These are phyloP conservation scores for Aspergillus viridinutans DNA, from an alignment of 2,329 filamentous ascomycete species.

Conservation along the genomic window DNA sequence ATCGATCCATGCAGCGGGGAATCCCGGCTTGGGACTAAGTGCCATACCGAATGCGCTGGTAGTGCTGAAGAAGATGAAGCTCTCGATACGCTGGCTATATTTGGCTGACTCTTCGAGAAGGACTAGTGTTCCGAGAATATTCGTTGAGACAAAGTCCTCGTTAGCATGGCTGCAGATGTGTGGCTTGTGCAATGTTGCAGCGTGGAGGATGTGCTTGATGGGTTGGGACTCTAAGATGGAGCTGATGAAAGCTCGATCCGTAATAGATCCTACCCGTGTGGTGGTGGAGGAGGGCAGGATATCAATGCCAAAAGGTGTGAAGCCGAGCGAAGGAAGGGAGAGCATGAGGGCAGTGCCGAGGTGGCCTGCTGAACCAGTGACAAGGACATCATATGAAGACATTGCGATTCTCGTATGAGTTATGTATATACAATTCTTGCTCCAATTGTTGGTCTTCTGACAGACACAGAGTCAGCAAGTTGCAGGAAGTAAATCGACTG, in stretches of 20 bases:
- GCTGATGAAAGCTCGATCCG: no score
- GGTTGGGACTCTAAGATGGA: conserved; percentile 1
- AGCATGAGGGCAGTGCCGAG: conserved; percentile 12
- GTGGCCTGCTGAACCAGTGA: conserved; percentile 12
- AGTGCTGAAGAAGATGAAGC: conserved; percentile 8
- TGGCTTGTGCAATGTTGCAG: conserved; percentile 8
- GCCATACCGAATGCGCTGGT: conserved; percentile 9
- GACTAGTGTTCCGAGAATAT: conserved; percentile 3
- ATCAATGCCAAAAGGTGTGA: conserved; percentile 9
- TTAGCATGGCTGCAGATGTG: conserved; percentile 6
- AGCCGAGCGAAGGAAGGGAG: conserved; percentile 8
- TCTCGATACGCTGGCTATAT: no score
- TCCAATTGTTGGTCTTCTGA: no score
- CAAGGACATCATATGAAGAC: conserved; percentile 5
- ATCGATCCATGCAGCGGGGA: conserved; percentile 10
- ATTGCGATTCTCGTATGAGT: no score
- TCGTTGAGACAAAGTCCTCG: conserved; percentile 5
- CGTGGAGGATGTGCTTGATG: conserved; percentile 7
- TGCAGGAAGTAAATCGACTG: no score
- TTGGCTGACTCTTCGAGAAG: no score
- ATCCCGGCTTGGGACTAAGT: conserved; percentile 9
- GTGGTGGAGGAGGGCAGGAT: background rate
- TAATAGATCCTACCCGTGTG: no score
- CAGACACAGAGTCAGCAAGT: no score
- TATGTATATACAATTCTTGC: no score